phyloP scores from a whole-genome alignment of 495 filamentous ascomycete genomes.

The Aspergillus biplanus region DNA sequence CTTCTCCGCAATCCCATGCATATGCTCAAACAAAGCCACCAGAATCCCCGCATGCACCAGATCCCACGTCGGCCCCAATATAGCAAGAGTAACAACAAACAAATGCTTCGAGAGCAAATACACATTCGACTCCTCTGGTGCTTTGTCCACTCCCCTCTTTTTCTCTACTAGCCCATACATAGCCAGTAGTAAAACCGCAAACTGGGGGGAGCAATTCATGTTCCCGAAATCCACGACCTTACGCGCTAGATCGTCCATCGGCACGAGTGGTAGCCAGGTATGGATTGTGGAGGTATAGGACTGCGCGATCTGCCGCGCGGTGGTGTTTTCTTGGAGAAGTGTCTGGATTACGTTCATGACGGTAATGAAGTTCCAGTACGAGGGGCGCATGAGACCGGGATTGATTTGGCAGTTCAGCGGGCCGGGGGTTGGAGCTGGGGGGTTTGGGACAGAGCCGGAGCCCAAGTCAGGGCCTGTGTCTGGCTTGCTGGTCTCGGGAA shows the following conservation, averaged over 20 bases:
- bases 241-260: neutral
- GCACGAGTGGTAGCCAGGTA: neutral
- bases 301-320: neutral
- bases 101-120: neutral
- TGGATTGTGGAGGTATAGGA: neutral
- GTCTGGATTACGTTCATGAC: neutral
- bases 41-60: neutral
- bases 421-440: neutral
- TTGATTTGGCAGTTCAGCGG: neutral
- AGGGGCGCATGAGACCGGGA: neutral
- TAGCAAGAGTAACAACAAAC: neutral
- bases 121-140: neutral
- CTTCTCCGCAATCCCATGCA: slow-evolving; percentile 2
- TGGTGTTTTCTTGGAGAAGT: neutral
- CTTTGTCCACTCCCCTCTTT: neutral
- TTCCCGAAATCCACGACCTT: neutral
- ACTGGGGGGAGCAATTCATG: neutral
- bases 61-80: neutral
- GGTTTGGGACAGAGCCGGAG: too few species aligned
- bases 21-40: neutral
- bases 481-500: too few species aligned
- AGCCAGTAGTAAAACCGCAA: neutral
- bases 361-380: neutral
- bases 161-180: neutral
- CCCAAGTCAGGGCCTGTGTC: too few species aligned